Evolutionary conservation across 345 rosid genomes (phyloP).

Genomic region (Angophora floribunda): DNA sequence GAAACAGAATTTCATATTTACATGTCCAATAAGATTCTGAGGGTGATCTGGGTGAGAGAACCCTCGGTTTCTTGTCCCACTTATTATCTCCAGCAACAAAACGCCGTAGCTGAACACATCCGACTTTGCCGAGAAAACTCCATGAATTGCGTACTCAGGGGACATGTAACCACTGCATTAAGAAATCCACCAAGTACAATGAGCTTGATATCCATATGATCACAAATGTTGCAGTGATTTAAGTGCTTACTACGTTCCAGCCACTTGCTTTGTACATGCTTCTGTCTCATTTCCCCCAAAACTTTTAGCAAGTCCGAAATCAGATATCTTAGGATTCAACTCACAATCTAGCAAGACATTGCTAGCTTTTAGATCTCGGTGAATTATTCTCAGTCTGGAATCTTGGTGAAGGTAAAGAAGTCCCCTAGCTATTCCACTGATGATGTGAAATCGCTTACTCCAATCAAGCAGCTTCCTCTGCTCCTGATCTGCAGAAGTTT

Average conservation of each 20-base stretch:
- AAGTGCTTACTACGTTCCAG: slow-evolving; percentile 1
- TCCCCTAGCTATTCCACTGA: too few species aligned
- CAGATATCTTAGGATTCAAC: slow-evolving; percentile 16
- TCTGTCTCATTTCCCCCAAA: slow-evolving; percentile 17
- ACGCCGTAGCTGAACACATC: slow-evolving; percentile 29
- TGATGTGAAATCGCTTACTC: too few species aligned
- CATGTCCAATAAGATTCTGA: slow-evolving; percentile 25
- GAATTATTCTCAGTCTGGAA: slow-evolving; percentile 18
- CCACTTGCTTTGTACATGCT: slow-evolving; percentile 12
- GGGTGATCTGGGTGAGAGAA: slow-evolving; percentile 14
- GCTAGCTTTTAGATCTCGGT: slow-evolving; percentile 21
- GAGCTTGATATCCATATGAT: neutral
- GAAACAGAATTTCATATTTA: neutral
- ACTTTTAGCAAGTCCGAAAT: slow-evolving; percentile 13
- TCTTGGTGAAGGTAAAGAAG: slow-evolving; percentile 22
- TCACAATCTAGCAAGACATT: slow-evolving; percentile 11
- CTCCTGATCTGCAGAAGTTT: too few species aligned
- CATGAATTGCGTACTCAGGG: slow-evolving; percentile 28
- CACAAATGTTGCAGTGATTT: neutral
- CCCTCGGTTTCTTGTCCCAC: slow-evolving; percentile 16
- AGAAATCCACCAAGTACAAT: neutral
- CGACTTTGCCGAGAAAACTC: slow-evolving; percentile 15
- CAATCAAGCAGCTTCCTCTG: too few species aligned
- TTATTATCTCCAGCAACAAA: slow-evolving; percentile 15
- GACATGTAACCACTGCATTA: slow-evolving; percentile 26